These are phyloP conservation scores for Colletotrichum navitas DNA, from an alignment of 2,329 filamentous ascomycete genomes.

Conservation along the genomic window DNA sequence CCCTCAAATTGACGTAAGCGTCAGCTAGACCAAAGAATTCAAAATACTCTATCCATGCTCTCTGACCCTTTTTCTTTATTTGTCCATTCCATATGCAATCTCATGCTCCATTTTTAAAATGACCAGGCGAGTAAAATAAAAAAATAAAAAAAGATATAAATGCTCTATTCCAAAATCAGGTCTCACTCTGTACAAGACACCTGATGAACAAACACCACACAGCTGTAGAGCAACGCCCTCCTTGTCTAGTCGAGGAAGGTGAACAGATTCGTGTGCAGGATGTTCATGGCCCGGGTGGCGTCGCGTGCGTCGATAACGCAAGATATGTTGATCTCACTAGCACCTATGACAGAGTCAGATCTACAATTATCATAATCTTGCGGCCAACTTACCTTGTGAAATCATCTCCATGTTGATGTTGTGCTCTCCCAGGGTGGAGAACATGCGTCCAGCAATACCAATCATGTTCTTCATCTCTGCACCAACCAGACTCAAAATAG, in stretches of 20 bases:
- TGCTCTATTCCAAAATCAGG: slow-evolving; percentile 20
- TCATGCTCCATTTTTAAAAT: slow-evolving; percentile 11
- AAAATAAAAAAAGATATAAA: neutral
- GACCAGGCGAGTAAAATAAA: neutral
- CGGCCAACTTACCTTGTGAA: slow-evolving; percentile 79
- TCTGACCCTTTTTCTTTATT: slow-evolving; percentile 7
- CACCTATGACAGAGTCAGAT: slow-evolving; percentile 69
- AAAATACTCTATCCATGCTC: slow-evolving; percentile 21
- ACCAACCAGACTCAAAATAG: slow-evolving; percentile 93
- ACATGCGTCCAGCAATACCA: slow-evolving; percentile 94
- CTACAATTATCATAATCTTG: slow-evolving; percentile 62
- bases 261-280: slow-evolving; percentile 96
- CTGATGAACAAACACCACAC: neutral
- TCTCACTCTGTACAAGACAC: slow-evolving; percentile 18
- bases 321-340: slow-evolving; percentile 98
- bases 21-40: slow-evolving; percentile 8
- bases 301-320: slow-evolving; percentile 95
- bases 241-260: slow-evolving; percentile 82
- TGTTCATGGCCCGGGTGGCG: slow-evolving; percentile 93
- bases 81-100: slow-evolving; percentile 13
- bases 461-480: slow-evolving; percentile 98
- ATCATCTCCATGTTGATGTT: slow-evolving; percentile 99
- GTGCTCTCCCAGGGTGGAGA: slow-evolving; percentile 91
- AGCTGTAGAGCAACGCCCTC: neutral
- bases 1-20: neutral